Base-by-base conservation (phyloP, 495 filamentous ascomycete genomes). In the Trichocladium uniseriatum region DNA sequence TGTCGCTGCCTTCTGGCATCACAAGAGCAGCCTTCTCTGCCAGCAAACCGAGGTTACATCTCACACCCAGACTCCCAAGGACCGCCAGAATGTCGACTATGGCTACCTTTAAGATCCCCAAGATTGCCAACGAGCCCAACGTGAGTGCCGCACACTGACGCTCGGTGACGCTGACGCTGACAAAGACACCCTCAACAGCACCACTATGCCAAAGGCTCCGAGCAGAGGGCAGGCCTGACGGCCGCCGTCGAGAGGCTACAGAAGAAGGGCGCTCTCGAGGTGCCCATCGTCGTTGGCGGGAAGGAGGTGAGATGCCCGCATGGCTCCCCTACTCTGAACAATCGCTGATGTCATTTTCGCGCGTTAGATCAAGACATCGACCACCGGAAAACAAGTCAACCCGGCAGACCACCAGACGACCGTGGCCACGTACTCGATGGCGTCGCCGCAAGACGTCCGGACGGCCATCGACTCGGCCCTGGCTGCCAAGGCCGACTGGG, bases 61-160 rank as follows among this genome's bases (percentile, higher is more conserved):
- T 19, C n/a, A 22, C 45, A 3, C 24, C 43, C 14, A 53, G 36
- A 11, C 45, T 43, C 9, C 28, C 31, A 20, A 53, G 27, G 29
- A 41, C 22, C 2, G 22, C 35, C 38, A 65, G 38, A 34, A 57
- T 61, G 58, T 56, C 69, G 39, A 63, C 63, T 10, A 52, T 89
- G 42, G 88, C 88, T 32, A 73, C 79, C 38, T 97, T 96, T 76
- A 94, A 86, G 69, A 77, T 89, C 20, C 92, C 92, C 38, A 82
- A 79, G 53, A 77, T 95, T 48, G 74, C 82, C 57, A 98, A 98
- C 59, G 92, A 98, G 68, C 87, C 87, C 16, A 98, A 95, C 62
- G 92, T 95, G 71, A 62, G 86, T 73, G 38, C 29, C 31, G 27
- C 46, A 32, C 14, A 13, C 0, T 14, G 15, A 19, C 38, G 18